These are phyloP conservation scores for Penicillium paradoxum DNA, from an alignment of 495 filamentous ascomycete species.

Conservation along the genomic window DNA sequence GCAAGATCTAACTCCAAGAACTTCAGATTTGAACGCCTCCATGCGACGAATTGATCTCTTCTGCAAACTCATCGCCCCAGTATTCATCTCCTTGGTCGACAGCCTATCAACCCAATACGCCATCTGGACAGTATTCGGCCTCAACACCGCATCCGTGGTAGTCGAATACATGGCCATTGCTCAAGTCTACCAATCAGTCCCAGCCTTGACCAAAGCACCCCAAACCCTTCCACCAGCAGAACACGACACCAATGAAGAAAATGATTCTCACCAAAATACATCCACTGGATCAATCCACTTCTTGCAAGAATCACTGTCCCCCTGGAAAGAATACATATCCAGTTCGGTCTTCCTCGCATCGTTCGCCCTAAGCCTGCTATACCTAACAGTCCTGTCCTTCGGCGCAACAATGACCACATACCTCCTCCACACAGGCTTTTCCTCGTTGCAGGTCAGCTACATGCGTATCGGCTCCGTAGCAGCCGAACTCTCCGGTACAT, in stretches of 20 bases:
- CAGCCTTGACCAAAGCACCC: conserved; percentile 24
- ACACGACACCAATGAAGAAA: neutral
- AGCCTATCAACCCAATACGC: conserved; percentile 43
- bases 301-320: too few species aligned
- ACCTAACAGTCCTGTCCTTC: conserved; percentile 42
- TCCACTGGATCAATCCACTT: too few species aligned
- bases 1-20: too few species aligned
- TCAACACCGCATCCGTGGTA: conserved; percentile 38
- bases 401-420: conserved; percentile 39
- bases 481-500: conserved; percentile 48
- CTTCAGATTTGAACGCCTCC: conserved; percentile 59
- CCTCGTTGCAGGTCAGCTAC: conserved; percentile 32
- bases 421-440: conserved; percentile 33
- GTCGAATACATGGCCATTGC: conserved; percentile 58
- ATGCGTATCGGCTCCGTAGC: conserved; percentile 31
- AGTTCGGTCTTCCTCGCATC: conserved; percentile 37
- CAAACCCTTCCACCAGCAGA: neutral
- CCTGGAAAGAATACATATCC: too few species aligned
- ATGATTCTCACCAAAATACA: neutral
- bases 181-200: conserved; percentile 40
- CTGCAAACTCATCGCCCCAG: conserved; percentile 64
- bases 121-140: conserved; percentile 34
- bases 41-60: conserved; percentile 70
- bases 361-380: conserved; percentile 33
- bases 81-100: conserved; percentile 51